phyloP scores from a whole-genome alignment of 176 grass and related monocot species.

The Guadua angustifolia region DNA sequence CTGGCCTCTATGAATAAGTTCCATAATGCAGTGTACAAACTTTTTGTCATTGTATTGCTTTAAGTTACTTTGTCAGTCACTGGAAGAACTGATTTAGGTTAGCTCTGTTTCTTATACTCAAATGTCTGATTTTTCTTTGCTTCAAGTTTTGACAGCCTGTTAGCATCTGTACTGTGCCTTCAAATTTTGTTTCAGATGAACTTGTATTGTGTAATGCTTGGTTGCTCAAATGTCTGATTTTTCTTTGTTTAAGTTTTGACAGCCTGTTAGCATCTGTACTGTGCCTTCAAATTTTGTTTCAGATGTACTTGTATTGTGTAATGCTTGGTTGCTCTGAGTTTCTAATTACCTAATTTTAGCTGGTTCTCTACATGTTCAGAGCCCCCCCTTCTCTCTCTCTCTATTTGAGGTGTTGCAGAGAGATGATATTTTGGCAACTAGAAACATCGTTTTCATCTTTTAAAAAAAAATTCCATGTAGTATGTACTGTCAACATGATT shows the following conservation, averaged over 20 bases:
- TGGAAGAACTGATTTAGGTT: slow-evolving; percentile 5
- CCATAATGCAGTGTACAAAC: background rate
- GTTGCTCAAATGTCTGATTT: background rate
- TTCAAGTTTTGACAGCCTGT: too few relatives aligned
- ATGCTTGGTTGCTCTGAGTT: background rate
- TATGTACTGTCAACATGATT: background rate
- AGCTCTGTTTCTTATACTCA: slow-evolving; percentile 7
- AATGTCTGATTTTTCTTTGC: slow-evolving; percentile 21
- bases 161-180: background rate
- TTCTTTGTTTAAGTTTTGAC: background rate
- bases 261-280: background rate
- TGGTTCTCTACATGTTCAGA: background rate
- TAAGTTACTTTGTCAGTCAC: slow-evolving; percentile 2
- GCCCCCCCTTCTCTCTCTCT: background rate
- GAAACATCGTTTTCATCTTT: background rate
- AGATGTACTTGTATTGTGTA: background rate
- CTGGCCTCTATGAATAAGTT: background rate
- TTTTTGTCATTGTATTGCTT: slow-evolving; percentile 9
- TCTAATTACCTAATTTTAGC: background rate
- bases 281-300: background rate
- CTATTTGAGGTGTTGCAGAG: background rate
- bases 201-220: background rate
- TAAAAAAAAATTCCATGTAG: background rate
- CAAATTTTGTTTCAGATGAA: slow-evolving; percentile 2
- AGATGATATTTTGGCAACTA: slow-evolving; percentile 5